phyloP scores from a whole-genome alignment of 306 rosid species.

The Neltuma alba region DNA sequence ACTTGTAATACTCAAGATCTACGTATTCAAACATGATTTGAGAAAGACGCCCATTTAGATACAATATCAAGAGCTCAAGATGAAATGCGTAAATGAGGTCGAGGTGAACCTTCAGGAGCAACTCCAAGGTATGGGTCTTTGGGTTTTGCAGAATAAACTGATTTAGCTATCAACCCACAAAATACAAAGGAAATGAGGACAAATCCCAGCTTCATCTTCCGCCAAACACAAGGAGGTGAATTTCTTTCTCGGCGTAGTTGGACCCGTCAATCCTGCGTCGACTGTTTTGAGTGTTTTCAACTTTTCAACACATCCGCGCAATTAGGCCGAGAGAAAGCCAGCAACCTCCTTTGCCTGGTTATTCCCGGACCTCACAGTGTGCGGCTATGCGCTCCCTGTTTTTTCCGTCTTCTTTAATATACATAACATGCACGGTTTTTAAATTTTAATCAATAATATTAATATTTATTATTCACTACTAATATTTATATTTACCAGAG shows the following conservation, averaged over 20 bases:
- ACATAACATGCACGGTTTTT: too few species aligned
- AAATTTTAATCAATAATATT: too few species aligned
- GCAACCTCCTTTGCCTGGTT: neutral
- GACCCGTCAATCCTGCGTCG: neutral
- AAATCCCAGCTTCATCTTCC: conserved; percentile 41
- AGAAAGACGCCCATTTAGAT: conserved; percentile 3
- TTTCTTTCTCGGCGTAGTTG: neutral
- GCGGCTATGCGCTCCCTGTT: neutral
- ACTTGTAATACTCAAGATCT: conserved; percentile 79
- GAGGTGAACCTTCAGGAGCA: conserved; percentile 69
- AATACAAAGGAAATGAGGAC: conserved; percentile 36
- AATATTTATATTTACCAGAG: too few species aligned
- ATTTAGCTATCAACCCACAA: conserved; percentile 40
- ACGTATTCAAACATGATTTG: conserved; percentile 17
- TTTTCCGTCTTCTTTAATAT: too few species aligned
- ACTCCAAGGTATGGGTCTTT: conserved; percentile 63
- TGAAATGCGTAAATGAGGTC: neutral
- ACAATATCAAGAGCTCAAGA: neutral
- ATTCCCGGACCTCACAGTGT: neutral
- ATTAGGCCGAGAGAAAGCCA: neutral
- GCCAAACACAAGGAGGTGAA: neutral
- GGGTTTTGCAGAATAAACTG: conserved; percentile 55
- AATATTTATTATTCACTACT: too few species aligned
- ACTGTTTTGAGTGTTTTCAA: neutral
- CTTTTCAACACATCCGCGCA: neutral